Evolutionary conservation across 208 protist species (phyloP).

Genomic region (Jaenimonas drosophilae): DNA sequence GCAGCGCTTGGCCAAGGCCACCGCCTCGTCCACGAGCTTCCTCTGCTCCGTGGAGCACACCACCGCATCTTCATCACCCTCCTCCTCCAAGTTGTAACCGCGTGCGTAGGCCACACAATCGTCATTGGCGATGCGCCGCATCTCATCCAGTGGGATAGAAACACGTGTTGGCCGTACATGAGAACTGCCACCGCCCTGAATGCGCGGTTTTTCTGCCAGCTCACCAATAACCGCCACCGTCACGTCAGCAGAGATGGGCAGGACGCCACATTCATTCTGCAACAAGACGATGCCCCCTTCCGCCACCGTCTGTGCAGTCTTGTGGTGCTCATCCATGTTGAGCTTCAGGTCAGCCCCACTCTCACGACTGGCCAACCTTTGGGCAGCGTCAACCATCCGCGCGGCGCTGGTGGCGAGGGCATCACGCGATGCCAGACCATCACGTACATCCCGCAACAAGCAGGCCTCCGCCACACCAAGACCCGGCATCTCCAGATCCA

Average conservation of each 20-base stretch:
- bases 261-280: constrained; percentile 28
- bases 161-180: constrained; percentile 5
- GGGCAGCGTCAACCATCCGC: constrained; percentile 8
- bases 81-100: too few relatives aligned
- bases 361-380: constrained; percentile 25
- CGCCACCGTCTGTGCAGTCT: constrained; percentile 21
- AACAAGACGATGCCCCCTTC: constrained; percentile 28
- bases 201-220: constrained; percentile 9
- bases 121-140: too few relatives aligned
- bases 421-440: too few relatives aligned
- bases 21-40: too few relatives aligned
- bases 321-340: constrained; percentile 15
- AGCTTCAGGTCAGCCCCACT: constrained; percentile 8
- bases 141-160: constrained; percentile 4
- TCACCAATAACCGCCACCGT: constrained; percentile 14
- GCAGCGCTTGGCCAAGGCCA: too few relatives aligned
- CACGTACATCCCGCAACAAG: too few relatives aligned
- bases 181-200: constrained; percentile 18
- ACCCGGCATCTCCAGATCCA: constrained; percentile 68
- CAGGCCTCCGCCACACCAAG: too few relatives aligned
- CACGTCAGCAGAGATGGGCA: constrained; percentile 8
- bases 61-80: too few relatives aligned
- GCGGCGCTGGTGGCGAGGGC: constrained; percentile 10
- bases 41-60: too few relatives aligned
- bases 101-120: too few relatives aligned